phyloP scores from a whole-genome alignment of 2,329 filamentous ascomycete genomes.

The Colletotrichum melonis region DNA sequence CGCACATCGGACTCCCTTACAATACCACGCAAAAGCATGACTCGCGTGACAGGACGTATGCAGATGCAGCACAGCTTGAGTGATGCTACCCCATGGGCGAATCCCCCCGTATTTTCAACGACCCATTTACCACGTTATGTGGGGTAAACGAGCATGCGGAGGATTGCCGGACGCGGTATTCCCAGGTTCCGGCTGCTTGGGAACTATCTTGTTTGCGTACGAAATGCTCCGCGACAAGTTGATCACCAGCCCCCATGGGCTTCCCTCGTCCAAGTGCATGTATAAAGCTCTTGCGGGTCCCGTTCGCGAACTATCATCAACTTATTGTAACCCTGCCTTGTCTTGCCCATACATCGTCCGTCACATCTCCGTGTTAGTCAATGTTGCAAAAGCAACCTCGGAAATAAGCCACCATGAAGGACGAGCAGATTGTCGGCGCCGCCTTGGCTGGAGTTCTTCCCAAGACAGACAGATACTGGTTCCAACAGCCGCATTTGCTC shows the following conservation, averaged over 20 bases:
- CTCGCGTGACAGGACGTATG: background rate
- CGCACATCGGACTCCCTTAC: background rate
- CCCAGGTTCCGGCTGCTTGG: conserved; percentile 7
- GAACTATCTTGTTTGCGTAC: background rate
- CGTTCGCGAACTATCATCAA: background rate
- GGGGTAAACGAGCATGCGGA: conserved; percentile 24
- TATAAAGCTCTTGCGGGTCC: conserved; percentile 24
- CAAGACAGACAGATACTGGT: conserved; percentile 54
- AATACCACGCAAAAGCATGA: conserved; percentile 1
- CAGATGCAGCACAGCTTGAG: background rate
- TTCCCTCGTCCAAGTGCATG: background rate
- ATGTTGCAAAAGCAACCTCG: conserved; percentile 10
- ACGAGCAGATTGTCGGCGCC: conserved; percentile 42
- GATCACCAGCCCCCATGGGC: no score
- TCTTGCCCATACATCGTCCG: background rate
- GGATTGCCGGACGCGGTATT: background rate
- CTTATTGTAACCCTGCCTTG: background rate
- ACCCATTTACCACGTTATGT: conserved; percentile 25
- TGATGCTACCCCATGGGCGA: conserved; percentile 32
- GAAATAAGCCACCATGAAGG: conserved; percentile 12
- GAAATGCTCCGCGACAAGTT: background rate
- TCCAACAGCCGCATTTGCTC: conserved; percentile 54
- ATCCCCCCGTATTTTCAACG: conserved; percentile 5
- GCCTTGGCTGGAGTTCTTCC: conserved; percentile 49
- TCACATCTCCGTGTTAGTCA: background rate